These are phyloP conservation scores for Hyaloscypha hepaticicola DNA, from an alignment of 495 filamentous ascomycete genomes.

Conservation along the genomic window DNA sequence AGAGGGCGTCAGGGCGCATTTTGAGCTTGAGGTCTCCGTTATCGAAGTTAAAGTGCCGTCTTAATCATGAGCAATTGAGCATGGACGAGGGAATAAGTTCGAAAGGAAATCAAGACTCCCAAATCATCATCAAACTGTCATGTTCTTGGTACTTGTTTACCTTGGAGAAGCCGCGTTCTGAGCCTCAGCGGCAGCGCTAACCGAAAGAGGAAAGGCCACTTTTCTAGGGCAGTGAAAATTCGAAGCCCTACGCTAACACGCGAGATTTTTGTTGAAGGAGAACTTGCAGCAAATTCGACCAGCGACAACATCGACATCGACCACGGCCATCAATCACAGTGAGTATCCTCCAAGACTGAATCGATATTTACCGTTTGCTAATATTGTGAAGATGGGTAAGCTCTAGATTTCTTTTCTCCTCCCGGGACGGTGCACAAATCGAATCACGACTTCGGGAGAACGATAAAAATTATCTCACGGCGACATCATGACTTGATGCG, in stretches of 20 bases:
- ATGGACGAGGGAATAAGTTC: background rate
- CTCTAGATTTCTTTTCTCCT: conserved; percentile 29
- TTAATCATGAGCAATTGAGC: background rate
- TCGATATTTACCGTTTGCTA: conserved; percentile 37
- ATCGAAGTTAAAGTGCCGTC: background rate
- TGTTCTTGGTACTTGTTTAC: background rate
- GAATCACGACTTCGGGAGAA: conserved; percentile 1
- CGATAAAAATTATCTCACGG: conserved; percentile 13
- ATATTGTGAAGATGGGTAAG: conserved; percentile 51
- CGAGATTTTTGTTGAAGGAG: conserved; percentile 37
- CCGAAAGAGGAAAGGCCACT: conserved; percentile 29
- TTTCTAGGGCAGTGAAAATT: conserved; percentile 44
- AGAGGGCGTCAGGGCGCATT: background rate
- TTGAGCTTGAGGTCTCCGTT: background rate
- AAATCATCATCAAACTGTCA: background rate
- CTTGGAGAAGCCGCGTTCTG: background rate
- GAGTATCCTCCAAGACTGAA: conserved; percentile 33
- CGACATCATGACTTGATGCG: background rate
- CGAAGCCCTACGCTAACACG: conserved; percentile 41
- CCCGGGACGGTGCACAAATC: conserved; percentile 1
- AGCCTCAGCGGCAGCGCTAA: conserved; percentile 6
- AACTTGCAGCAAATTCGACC: conserved; percentile 30
- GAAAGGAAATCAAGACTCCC: background rate
- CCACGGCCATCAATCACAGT: conserved; percentile 52
- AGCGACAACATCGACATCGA: conserved; percentile 52